Evolutionary conservation across 176 grass and related monocot species (phyloP).

Genomic region (Metroxylon sagu): DNA sequence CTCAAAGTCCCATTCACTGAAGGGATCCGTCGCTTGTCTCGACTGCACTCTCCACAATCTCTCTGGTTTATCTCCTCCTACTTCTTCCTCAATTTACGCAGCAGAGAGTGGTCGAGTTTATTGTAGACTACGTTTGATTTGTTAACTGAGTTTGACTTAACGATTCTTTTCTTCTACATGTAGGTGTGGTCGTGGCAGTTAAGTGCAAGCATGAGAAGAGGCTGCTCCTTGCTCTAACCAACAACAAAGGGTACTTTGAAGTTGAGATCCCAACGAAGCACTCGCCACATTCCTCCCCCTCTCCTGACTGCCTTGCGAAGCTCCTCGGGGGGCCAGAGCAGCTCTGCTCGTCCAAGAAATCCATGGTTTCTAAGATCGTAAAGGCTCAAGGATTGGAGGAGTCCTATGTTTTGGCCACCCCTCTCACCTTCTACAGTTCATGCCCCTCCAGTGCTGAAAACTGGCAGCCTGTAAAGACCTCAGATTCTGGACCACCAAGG

Average conservation of each 20-base stretch:
- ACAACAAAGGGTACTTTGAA: slow-evolving; percentile 23
- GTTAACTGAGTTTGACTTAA: too few relatives aligned
- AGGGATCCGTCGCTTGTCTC: slow-evolving; percentile 34
- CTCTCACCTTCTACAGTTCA: slow-evolving; percentile 27
- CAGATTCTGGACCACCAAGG: too few relatives aligned
- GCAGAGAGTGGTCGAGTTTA: too few relatives aligned
- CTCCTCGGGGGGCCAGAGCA: slow-evolving; percentile 31
- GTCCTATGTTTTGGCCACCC: slow-evolving; percentile 22
- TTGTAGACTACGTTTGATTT: too few relatives aligned
- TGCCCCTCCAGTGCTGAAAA: neutral
- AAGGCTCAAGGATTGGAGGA: too few relatives aligned
- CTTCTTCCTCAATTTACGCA: too few relatives aligned
- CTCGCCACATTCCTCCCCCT: neutral
- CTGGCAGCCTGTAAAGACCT: too few relatives aligned
- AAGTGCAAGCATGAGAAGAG: slow-evolving; percentile 7
- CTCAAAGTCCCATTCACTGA: slow-evolving; percentile 4
- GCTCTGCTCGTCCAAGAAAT: slow-evolving; percentile 27
- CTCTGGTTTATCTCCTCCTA: neutral
- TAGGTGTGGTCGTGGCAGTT: slow-evolving; percentile 39
- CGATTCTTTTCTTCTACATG: neutral
- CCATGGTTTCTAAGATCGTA: slow-evolving; percentile 25
- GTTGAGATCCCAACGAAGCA: slow-evolving; percentile 9
- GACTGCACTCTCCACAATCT: slow-evolving; percentile 30
- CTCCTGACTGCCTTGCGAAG: slow-evolving; percentile 23
- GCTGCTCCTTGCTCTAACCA: slow-evolving; percentile 8